These are phyloP conservation scores for Epichloe hybrida DNA, from an alignment of 2,329 filamentous ascomycete species.

Conservation along the genomic window DNA sequence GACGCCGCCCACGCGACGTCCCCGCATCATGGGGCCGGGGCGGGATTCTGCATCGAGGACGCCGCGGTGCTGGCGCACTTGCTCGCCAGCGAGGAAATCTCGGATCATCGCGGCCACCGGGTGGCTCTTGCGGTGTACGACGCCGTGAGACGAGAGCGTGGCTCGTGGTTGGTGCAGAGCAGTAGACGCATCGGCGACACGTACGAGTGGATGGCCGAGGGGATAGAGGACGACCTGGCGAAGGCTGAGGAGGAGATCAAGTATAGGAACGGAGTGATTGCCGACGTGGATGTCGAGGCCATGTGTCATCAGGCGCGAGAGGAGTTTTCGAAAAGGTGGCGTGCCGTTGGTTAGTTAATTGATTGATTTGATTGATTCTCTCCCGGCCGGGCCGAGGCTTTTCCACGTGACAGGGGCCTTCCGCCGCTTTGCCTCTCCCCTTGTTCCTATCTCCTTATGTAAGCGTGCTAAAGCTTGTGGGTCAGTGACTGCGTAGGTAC, in stretches of 20 bases:
- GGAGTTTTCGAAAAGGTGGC: not conserved
- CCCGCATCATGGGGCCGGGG: slow-evolving; percentile 4
- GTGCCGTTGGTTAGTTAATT: not conserved
- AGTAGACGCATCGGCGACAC: slow-evolving; percentile 5
- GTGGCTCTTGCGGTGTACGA: not conserved
- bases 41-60: slow-evolving; percentile 4
- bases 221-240: slow-evolving; percentile 3
- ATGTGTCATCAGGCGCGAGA: not conserved
- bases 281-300: slow-evolving; percentile 1
- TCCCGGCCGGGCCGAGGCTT: too few relatives aligned
- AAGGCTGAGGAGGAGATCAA: slow-evolving; percentile 6
- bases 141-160: not conserved
- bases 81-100: not conserved
- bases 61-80: slow-evolving; percentile 4
- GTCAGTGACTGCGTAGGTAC: too few relatives aligned
- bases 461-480: too few relatives aligned
- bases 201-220: slow-evolving; percentile 7
- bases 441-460: too few relatives aligned
- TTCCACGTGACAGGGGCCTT: too few relatives aligned
- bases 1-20: slow-evolving; percentile 6
- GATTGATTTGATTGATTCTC: too few relatives aligned
- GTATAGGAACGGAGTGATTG: slow-evolving; percentile 2
- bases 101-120: not conserved
- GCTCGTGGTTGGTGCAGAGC: slow-evolving; percentile 4
- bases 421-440: too few relatives aligned